These are phyloP conservation scores for Bipolaris oryzae DNA, from an alignment of 2,329 filamentous ascomycete genomes.

Conservation along the genomic window DNA sequence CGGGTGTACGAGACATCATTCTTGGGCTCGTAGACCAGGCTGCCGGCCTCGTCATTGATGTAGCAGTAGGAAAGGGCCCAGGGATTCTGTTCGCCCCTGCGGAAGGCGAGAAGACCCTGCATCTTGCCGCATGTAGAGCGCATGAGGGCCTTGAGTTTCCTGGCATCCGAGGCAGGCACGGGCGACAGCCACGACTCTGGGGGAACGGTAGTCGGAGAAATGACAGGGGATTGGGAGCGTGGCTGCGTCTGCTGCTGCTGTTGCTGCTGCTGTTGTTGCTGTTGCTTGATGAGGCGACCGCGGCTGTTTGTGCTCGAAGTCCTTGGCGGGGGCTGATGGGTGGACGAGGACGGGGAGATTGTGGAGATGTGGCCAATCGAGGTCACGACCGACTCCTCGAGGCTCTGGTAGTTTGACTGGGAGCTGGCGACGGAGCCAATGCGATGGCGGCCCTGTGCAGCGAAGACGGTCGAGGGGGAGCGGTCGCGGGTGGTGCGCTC, in stretches of 20 bases:
- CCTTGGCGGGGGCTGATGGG: slow-evolving; percentile 34
- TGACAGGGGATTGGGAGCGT: slow-evolving; percentile 25
- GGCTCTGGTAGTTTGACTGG: slow-evolving; percentile 58
- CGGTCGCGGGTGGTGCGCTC: slow-evolving; percentile 50
- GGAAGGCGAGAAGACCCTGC: slow-evolving; percentile 78
- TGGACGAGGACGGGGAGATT: slow-evolving; percentile 41
- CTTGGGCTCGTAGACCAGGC: slow-evolving; percentile 75
- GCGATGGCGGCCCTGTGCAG: slow-evolving; percentile 60
- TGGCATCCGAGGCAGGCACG: slow-evolving; percentile 68
- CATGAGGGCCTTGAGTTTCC: slow-evolving; percentile 76
- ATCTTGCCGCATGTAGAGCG: slow-evolving; percentile 77
- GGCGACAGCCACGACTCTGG: slow-evolving; percentile 48
- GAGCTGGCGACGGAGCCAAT: slow-evolving; percentile 72
- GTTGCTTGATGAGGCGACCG: slow-evolving; percentile 39
- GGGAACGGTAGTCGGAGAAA: slow-evolving; percentile 31
- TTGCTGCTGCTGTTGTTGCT: slow-evolving; percentile 8
- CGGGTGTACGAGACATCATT: slow-evolving; percentile 67
- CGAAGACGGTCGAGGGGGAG: slow-evolving; percentile 50
- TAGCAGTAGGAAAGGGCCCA: slow-evolving; percentile 78
- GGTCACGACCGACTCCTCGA: slow-evolving; percentile 49
- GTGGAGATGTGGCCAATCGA: slow-evolving; percentile 52
- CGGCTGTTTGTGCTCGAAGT: slow-evolving; percentile 40
- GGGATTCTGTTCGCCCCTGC: slow-evolving; percentile 63
- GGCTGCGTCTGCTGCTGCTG: slow-evolving; percentile 4
- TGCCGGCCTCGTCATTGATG: slow-evolving; percentile 77